Conservation (phyloP, 306 rosid species). For the Vicia villosa region DNA sequence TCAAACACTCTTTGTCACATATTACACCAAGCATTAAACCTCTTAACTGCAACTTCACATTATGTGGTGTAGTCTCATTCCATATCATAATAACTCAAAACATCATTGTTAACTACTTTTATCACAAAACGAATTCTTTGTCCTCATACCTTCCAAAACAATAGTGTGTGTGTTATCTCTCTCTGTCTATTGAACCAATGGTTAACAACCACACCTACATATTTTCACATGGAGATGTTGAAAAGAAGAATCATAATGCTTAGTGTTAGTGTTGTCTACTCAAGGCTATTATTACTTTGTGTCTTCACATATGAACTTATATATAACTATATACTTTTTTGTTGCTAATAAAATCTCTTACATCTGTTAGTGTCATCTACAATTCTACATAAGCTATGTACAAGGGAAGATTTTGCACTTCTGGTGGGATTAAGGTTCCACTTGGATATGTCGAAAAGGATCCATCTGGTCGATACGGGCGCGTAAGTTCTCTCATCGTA, state of each 20-base stretch:
- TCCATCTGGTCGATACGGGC: slow-evolving; percentile 85
- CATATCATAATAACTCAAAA: slow-evolving; percentile 20
- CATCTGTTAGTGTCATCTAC: not conserved
- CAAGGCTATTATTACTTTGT: slow-evolving; percentile 58
- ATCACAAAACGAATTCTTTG: slow-evolving; percentile 17
- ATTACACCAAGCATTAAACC: slow-evolving; percentile 25
- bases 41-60: slow-evolving; percentile 15
- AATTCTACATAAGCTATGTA: slow-evolving; percentile 37
- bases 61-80: slow-evolving; percentile 31
- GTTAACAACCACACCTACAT: slow-evolving; percentile 47
- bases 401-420: slow-evolving; percentile 47
- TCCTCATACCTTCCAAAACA: slow-evolving; percentile 17
- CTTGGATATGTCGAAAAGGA: slow-evolving; percentile 77
- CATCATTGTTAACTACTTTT: slow-evolving; percentile 4
- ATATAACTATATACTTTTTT: not conserved
- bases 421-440: slow-evolving; percentile 43
- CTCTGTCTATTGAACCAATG: slow-evolving; percentile 42
- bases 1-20: slow-evolving; percentile 35
- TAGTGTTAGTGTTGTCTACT: slow-evolving; percentile 59
- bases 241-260: slow-evolving; percentile 58
- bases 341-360: not conserved
- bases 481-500: slow-evolving; percentile 53
- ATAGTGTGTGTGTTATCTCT: slow-evolving; percentile 10
- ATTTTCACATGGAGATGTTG: slow-evolving; percentile 52
- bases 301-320: slow-evolving; percentile 48